A percentile compares a stretch with the other conserved stretches of the same genome.
These are phyloP conservation scores for Aciculosporium take DNA, from an alignment of 2,329 filamentous ascomycete genomes.

Conservation along the genomic window DNA sequence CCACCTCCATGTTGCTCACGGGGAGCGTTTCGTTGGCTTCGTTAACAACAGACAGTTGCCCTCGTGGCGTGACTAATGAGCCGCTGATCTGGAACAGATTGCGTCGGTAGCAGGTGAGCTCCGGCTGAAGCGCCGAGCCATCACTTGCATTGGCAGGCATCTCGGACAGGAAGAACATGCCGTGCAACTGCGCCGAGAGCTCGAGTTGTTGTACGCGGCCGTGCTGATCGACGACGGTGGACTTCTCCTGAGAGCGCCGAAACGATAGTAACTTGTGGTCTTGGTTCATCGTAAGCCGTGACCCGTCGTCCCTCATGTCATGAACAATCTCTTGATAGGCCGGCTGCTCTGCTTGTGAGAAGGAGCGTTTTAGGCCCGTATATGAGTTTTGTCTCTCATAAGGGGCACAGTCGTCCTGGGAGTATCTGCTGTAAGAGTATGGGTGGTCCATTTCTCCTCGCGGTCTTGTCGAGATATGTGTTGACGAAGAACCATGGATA, in stretches of 20 bases:
- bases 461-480: conserved; percentile 28
- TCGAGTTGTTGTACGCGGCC: conserved; percentile 48
- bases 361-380: conserved; percentile 42
- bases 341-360: conserved; percentile 39
- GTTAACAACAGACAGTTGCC: conserved; percentile 64
- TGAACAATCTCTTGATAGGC: conserved; percentile 48
- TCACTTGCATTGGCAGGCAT: conserved; percentile 51
- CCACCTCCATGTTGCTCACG: conserved; percentile 70
- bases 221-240: conserved; percentile 45
- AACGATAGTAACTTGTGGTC: conserved; percentile 49
- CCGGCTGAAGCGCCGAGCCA: conserved; percentile 49
- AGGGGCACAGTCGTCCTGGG: conserved; percentile 38
- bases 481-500: conserved; percentile 29
- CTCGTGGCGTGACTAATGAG: conserved; percentile 66
- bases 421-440: conserved; percentile 40
- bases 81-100: conserved; percentile 96
- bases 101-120: conserved; percentile 88
- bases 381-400: conserved; percentile 41
- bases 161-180: conserved; percentile 81
- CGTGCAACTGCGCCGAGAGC: conserved; percentile 60
- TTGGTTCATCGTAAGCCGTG: conserved; percentile 42
- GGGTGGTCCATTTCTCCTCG: conserved; percentile 35
- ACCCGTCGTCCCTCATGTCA: conserved; percentile 43
- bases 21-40: conserved; percentile 75
- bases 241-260: conserved; percentile 42